A percentile compares a stretch with the other conserved stretches of the same genome.
These are phyloP conservation scores for Noccaea caerulescens DNA, from an alignment of 345 rosid genomes.

Conservation along the genomic window DNA sequence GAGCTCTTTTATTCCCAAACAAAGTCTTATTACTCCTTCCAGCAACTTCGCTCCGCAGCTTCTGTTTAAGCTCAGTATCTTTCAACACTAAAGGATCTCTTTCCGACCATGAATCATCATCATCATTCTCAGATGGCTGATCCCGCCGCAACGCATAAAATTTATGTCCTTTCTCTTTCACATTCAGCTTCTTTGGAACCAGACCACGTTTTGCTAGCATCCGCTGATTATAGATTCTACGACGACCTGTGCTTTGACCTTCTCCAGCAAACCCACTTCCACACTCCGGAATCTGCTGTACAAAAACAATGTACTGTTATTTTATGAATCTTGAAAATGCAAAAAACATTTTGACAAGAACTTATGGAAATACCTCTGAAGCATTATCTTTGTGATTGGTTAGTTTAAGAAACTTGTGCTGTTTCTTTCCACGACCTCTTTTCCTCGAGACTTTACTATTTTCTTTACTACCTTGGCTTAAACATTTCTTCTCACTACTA, in stretches of 20 bases:
- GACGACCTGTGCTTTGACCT: conserved; percentile 52
- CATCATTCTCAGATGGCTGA: conserved; percentile 56
- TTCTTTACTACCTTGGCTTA: conserved; percentile 48
- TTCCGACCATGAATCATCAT: conserved; percentile 49
- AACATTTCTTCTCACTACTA: conserved; percentile 38
- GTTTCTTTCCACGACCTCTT: conserved; percentile 52
- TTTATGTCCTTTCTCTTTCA: conserved; percentile 45
- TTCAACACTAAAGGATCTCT: conserved; percentile 47
- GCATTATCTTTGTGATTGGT: conserved; percentile 51
- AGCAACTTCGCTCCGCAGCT: conserved; percentile 40
- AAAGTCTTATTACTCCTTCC: conserved; percentile 5
- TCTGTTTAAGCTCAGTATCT: conserved; percentile 45
- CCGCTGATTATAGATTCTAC: conserved; percentile 65
- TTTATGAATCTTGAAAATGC: conserved; percentile 40
- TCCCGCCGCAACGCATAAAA: conserved; percentile 52
- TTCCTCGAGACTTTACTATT: conserved; percentile 53
- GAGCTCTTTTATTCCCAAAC: conserved; percentile 27
- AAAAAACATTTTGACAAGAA: background rate
- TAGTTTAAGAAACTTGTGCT: conserved; percentile 61
- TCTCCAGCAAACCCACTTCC: conserved; percentile 50
- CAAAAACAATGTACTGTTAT: conserved; percentile 39
- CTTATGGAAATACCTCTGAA: conserved; percentile 54
- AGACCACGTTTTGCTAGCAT: conserved; percentile 63
- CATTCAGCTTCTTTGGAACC: conserved; percentile 54
- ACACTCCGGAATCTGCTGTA: conserved; percentile 48